A percentile compares a stretch with the other conserved stretches of the same genome.
Evolutionary conservation across 495 filamentous ascomycete species (phyloP).

Genomic region (Evernia prunastri): DNA sequence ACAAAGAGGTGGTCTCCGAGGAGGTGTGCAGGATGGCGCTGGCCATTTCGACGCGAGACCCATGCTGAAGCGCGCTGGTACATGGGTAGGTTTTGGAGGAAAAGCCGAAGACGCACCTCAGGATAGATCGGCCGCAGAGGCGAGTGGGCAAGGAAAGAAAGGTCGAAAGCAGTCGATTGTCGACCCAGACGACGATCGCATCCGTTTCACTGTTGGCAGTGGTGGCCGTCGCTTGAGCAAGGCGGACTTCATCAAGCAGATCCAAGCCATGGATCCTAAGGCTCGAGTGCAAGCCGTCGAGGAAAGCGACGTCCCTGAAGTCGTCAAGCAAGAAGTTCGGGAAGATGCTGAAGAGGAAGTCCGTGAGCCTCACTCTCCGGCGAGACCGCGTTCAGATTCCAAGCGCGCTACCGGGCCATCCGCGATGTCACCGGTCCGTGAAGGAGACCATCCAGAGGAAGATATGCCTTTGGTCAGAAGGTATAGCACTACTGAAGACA

Average conservation of each 20-base stretch:
- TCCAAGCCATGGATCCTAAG: conserved; percentile 73
- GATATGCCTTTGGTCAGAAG: conserved; percentile 25
- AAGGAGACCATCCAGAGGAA: conserved; percentile 13
- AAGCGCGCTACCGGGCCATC: background rate
- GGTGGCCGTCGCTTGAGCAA: conserved; percentile 80
- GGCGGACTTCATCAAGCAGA: conserved; percentile 80
- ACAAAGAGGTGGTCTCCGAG: conserved; percentile 28
- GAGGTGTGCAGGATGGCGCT: conserved; percentile 39
- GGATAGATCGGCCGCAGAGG: conserved; percentile 9
- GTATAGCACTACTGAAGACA: conserved; percentile 24
- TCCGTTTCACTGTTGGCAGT: conserved; percentile 80
- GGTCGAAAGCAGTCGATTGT: conserved; percentile 38
- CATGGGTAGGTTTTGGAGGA: conserved; percentile 53
- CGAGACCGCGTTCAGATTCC: conserved; percentile 13
- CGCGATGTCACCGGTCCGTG: conserved; percentile 8
- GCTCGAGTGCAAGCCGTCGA: conserved; percentile 65
- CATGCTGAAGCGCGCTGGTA: conserved; percentile 53
- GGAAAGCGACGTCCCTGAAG: conserved; percentile 54
- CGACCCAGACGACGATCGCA: conserved; percentile 64
- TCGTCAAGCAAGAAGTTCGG: conserved; percentile 50
- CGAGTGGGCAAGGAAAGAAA: conserved; percentile 29
- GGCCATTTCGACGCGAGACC: conserved; percentile 37
- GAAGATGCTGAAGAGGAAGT: conserved; percentile 37
- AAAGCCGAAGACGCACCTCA: conserved; percentile 31
- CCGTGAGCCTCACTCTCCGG: background rate